A percentile compares a stretch with the other conserved stretches of the same genome.
Evolutionary conservation across 2,329 filamentous ascomycete species (phyloP).

Genomic region (Sphaerulina musiva): DNA sequence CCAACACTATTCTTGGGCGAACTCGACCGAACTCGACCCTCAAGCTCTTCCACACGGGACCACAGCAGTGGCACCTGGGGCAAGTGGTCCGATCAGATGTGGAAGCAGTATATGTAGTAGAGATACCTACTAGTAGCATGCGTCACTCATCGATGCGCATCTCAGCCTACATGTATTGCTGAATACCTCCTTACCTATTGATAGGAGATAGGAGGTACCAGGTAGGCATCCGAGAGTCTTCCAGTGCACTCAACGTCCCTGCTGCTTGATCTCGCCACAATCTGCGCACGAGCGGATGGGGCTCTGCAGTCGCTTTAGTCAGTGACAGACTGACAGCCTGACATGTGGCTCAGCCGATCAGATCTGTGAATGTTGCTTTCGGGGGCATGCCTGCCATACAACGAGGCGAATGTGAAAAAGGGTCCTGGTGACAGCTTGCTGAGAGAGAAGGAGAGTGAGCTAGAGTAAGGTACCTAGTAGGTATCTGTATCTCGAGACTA

Average conservation of each 20-base stretch:
- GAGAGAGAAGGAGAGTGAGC: not conserved
- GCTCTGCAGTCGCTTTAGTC: not conserved
- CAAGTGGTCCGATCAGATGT: too few species aligned
- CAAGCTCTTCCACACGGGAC: too few species aligned
- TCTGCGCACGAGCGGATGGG: not conserved
- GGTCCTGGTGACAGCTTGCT: not conserved
- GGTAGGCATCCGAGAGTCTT: not conserved
- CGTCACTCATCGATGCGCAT: too few species aligned
- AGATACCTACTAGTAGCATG: too few species aligned
- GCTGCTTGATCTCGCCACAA: not conserved
- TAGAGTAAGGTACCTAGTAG: too few species aligned
- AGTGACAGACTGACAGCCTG: not conserved
- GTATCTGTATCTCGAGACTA: too few species aligned
- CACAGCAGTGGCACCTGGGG: too few species aligned
- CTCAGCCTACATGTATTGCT: too few species aligned
- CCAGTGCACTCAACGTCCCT: not conserved
- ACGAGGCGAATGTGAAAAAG: not conserved
- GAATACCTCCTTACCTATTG: too few species aligned
- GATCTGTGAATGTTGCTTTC: not conserved
- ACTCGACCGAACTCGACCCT: too few species aligned
- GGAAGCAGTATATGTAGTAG: too few species aligned
- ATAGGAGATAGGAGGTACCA: too few species aligned
- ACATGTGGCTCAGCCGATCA: not conserved
- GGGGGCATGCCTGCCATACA: not conserved
- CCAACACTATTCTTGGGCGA: not conserved